phyloP scores from a whole-genome alignment of 2,329 filamentous ascomycete genomes.

The Ophiostoma australiae region DNA sequence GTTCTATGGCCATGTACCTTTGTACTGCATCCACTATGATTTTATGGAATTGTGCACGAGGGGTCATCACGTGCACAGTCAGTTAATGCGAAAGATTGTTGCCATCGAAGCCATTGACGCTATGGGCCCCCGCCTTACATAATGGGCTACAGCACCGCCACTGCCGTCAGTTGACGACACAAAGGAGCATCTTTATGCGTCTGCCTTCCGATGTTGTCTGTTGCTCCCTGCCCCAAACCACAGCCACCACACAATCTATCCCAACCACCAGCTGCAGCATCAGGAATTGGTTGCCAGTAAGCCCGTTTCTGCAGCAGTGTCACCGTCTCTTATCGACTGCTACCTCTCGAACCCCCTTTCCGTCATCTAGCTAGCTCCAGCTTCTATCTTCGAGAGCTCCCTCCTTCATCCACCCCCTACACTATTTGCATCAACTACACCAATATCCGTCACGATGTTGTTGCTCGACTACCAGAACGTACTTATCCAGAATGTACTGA shows the following conservation, averaged over 20 bases:
- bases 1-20: not conserved
- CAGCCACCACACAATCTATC: not conserved
- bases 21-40: not conserved
- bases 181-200: not conserved
- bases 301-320: not conserved
- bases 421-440: slow-evolving; percentile 11
- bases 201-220: not conserved
- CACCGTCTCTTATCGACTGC: not conserved
- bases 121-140: slow-evolving; percentile 6
- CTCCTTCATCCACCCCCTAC: not conserved
- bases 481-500: slow-evolving; percentile 91
- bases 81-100: not conserved
- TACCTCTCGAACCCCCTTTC: not conserved
- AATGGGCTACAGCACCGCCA: not conserved
- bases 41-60: not conserved
- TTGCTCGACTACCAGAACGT: slow-evolving; percentile 99
- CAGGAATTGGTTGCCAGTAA: slow-evolving; percentile 1
- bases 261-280: slow-evolving; percentile 14
- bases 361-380: not conserved
- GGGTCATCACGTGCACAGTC: not conserved
- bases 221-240: not conserved
- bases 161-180: slow-evolving; percentile 14
- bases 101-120: not conserved
- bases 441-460: slow-evolving; percentile 57
- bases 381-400: not conserved